These are phyloP conservation scores for Chrysoporthe austroafricana DNA, from an alignment of 2,329 filamentous ascomycete genomes.

Conservation along the genomic window DNA sequence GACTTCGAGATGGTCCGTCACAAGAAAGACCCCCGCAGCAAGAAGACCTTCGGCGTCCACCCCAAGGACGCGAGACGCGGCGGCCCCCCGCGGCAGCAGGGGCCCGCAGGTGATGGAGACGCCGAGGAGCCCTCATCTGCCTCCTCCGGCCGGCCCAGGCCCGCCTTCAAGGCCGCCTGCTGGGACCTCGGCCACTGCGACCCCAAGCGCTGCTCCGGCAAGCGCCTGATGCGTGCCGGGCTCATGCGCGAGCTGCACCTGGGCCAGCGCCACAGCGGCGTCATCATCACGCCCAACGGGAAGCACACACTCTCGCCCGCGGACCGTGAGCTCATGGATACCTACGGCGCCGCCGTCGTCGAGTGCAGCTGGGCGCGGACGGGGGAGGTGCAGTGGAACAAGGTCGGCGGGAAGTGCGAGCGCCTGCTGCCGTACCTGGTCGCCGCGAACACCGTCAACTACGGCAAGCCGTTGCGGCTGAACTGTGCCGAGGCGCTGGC, in stretches of 20 bases:
- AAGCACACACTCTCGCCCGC: conserved; percentile 83
- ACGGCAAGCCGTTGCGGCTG: conserved; percentile 90
- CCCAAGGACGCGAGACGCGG: conserved; percentile 38
- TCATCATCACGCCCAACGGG: conserved; percentile 94
- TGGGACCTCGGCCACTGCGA: conserved; percentile 99
- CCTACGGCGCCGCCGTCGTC: conserved; percentile 91
- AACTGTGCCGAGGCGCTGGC: conserved; percentile 97
- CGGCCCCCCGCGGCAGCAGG: conserved; percentile 39
- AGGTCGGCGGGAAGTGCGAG: conserved; percentile 93
- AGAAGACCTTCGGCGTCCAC: conserved; percentile 38
- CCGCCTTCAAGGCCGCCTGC: conserved; percentile 85
- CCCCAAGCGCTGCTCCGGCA: conserved; percentile 93
- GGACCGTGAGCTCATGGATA: conserved; percentile 79
- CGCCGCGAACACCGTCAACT: conserved; percentile 95
- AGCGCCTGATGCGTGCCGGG: conserved; percentile 88
- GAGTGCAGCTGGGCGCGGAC: conserved; percentile 97
- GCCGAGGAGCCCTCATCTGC: conserved; percentile 29
- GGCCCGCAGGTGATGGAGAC: conserved; percentile 37
- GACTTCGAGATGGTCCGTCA: conserved; percentile 79
- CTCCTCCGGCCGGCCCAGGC: conserved; percentile 41
- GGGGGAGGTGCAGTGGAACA: conserved; percentile 85
- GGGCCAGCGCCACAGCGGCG: conserved; percentile 87
- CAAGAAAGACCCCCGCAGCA: conserved; percentile 76
- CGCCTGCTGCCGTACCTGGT: conserved; percentile 91
- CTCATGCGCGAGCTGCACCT: conserved; percentile 92